Evolutionary conservation across 306 rosid species (phyloP).

Genomic region (Pterocarpus santalinus): DNA sequence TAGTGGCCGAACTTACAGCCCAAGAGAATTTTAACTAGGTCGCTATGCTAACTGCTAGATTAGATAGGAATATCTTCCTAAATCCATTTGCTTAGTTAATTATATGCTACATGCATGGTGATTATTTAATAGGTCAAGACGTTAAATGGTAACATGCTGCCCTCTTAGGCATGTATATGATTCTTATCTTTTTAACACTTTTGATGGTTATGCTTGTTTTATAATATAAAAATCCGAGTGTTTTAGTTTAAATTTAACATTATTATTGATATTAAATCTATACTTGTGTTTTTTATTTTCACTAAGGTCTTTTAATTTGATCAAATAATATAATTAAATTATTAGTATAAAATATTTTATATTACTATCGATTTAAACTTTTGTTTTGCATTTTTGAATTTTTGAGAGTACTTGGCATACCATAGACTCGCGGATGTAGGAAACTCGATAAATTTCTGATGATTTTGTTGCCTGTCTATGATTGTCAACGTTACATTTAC

Average conservation of each 20-base stretch:
- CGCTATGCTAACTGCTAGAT: slow-evolving; percentile 32
- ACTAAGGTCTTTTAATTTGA: neutral
- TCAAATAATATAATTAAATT: neutral
- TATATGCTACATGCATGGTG: slow-evolving; percentile 42
- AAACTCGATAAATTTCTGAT: neutral
- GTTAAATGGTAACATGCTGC: slow-evolving; percentile 52
- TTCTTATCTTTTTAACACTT: slow-evolving; percentile 44
- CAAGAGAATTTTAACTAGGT: slow-evolving; percentile 56
- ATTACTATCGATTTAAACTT: neutral
- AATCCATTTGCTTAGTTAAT: slow-evolving; percentile 40
- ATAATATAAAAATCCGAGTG: neutral
- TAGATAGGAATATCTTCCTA: slow-evolving; percentile 54
- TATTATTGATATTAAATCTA: neutral
- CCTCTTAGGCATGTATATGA: slow-evolving; percentile 32
- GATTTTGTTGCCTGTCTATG: neutral
- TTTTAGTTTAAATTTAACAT: neutral
- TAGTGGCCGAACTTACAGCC: slow-evolving; percentile 50
- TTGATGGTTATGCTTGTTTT: slow-evolving; percentile 27
- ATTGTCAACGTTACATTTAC: neutral
- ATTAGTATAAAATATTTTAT: neutral
- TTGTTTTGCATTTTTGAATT: neutral
- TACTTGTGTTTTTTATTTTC: neutral
- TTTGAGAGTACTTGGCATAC: neutral
- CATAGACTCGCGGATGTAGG: neutral
- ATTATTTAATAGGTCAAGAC: slow-evolving; percentile 32